Evolutionary conservation across 331 rosid species (phyloP).

Genomic region (Quercus phellos): DNA sequence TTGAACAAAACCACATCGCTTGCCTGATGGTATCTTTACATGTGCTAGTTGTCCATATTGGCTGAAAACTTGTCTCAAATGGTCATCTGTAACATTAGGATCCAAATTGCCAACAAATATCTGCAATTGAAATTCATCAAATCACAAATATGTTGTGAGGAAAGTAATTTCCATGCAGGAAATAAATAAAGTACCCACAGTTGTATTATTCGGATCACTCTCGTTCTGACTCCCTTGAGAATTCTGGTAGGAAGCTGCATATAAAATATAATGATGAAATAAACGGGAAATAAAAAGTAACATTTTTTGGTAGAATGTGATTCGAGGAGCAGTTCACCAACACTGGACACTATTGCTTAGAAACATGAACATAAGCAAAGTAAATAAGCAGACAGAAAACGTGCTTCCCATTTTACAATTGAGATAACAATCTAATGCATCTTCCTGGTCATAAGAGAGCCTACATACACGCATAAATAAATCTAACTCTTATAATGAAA

Average conservation of each 20-base stretch:
- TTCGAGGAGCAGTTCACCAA: neutral
- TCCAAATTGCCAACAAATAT: conserved; percentile 97
- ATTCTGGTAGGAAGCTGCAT: conserved; percentile 88
- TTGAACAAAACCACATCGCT: conserved; percentile 97
- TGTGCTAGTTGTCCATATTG: conserved; percentile 83
- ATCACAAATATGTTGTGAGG: conserved; percentile 19
- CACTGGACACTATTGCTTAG: neutral
- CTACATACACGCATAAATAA: neutral
- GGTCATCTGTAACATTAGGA: conserved; percentile 81
- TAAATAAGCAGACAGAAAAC: neutral
- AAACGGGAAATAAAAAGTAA: neutral
- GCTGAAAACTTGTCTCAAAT: conserved; percentile 83
- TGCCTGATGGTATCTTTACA: conserved; percentile 94
- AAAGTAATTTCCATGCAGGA: conserved; percentile 6
- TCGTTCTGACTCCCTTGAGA: conserved; percentile 73
- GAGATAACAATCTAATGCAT: neutral
- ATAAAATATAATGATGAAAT: conserved; percentile 30
- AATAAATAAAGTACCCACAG: conserved; percentile 56
- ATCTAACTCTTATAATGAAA: neutral
- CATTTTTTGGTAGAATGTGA: neutral
- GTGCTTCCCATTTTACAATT: neutral
- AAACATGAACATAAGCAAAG: neutral
- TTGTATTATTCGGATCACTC: conserved; percentile 88
- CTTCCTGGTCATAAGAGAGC: neutral
- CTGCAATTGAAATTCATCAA: conserved; percentile 33